Base-by-base conservation (phyloP, 305 asterid species). In the Fraxinus sp. region DNA sequence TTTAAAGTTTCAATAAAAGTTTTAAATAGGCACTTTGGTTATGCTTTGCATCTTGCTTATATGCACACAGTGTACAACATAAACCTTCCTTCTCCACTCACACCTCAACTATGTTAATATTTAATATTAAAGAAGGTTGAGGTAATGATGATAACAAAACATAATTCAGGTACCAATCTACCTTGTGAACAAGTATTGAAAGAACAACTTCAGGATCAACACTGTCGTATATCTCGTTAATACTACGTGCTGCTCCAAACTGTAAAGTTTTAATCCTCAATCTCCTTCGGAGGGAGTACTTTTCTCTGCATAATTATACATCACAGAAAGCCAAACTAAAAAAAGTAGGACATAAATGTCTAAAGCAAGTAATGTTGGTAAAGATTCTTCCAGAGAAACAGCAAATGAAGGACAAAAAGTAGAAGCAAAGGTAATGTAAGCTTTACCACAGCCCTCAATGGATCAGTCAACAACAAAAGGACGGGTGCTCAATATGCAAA, bases 191-290 rank as follows among this genome's bases (percentile, higher is more conserved):
- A 78, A 94, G 97, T 84, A 96, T 87, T 83, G 94, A 90, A 68
- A 96, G 96, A 85, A 96, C 92, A 87, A 94, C 99, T 87, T 94
- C 98, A 83, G 97, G 90, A 91, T 96, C 98, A 86, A 92, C 97
- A 81, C 84, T 88, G 79, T 96, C 99, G 88, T 96, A 96, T 79
- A 94, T 88, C 84, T 94, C 99, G 68, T 90, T 92, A 75, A 96
- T 90, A 82, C 86, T 91, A 80, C 84, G 93, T 77, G 97, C 98
- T 75, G 92, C 86, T 79, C 89, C 91, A 36, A 91, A 91, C 88
- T 92, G 97, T 72, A 96, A 20, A 35, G 98, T 96, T 83, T 95
- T 92, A 73, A 96, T 94, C 91, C 99, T 89, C 84, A 96, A 88
- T 87, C 98, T 92, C 92, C 98, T 94, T 87, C 90, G 87, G 84